Evolutionary conservation across 108 stramenopile species (phyloP).

Genomic region (Stephanodiscus minutulus): DNA sequence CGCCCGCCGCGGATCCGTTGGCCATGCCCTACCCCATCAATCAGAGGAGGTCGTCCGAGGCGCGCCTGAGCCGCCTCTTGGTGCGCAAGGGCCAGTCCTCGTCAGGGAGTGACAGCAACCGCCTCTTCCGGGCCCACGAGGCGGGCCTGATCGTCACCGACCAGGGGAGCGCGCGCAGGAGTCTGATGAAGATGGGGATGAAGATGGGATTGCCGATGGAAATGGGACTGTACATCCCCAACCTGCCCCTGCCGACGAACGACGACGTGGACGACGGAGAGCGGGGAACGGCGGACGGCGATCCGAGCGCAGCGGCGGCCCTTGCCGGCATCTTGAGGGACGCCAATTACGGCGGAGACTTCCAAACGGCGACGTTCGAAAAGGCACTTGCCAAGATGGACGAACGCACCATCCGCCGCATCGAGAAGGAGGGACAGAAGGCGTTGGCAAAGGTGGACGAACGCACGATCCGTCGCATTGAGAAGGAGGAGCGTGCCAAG

Average conservation of each 20-base stretch:
- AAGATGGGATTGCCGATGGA: conserved; percentile 24
- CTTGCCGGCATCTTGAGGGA: not conserved
- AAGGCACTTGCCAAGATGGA: conserved; percentile 28
- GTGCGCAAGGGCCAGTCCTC: conserved; percentile 33
- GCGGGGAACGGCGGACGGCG: too few species aligned
- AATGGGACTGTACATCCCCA: conserved; percentile 14
- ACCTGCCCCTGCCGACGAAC: not conserved
- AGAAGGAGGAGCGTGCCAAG: conserved; percentile 27
- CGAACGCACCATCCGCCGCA: conserved; percentile 34
- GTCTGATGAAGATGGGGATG: conserved; percentile 33
- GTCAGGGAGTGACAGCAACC: conserved; percentile 18
- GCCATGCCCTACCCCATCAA: not conserved
- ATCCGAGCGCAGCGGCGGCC: not conserved
- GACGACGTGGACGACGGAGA: not conserved
- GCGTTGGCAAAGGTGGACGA: conserved; percentile 32
- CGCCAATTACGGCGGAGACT: not conserved
- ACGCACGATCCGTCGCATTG: conserved; percentile 32
- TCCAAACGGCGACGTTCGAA: conserved; percentile 9
- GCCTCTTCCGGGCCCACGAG: conserved; percentile 49
- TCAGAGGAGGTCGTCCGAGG: conserved; percentile 24
- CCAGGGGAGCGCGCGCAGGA: conserved; percentile 32
- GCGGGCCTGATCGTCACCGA: conserved; percentile 42
- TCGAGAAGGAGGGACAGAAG: conserved; percentile 23
- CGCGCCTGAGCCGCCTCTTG: conserved; percentile 26
- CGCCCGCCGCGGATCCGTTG: not conserved